phyloP scores from a whole-genome alignment of 805 yeast species.

The Candida qinlingensis region DNA sequence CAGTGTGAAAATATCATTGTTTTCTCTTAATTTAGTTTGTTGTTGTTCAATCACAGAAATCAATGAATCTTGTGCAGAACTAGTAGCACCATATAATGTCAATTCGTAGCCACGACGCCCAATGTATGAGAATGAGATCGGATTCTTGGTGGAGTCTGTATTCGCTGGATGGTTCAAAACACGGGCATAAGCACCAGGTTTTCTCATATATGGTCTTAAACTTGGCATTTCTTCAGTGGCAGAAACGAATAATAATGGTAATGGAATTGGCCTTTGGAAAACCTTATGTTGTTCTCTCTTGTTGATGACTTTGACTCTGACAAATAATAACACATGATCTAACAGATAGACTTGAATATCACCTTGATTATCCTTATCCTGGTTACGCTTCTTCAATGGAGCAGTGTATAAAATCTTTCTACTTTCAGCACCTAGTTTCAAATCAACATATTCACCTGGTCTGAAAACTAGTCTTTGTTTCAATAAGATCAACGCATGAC shows the following conservation, averaged over 20 bases:
- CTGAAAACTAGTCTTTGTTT: conserved; percentile 79
- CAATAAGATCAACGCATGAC: conserved; percentile 82
- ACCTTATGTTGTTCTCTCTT: conserved; percentile 90
- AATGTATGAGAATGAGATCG: conserved; percentile 43
- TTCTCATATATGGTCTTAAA: conserved; percentile 37
- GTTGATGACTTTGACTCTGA: conserved; percentile 78
- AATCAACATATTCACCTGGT: conserved; percentile 78
- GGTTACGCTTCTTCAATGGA: conserved; percentile 65
- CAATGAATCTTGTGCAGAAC: conserved; percentile 67
- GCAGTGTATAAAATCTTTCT: conserved; percentile 78
- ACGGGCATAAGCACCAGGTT: conserved; percentile 27
- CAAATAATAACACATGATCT: conserved; percentile 83
- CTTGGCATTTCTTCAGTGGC: conserved; percentile 77
- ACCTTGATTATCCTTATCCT: conserved; percentile 66
- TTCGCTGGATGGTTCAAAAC: conserved; percentile 20
- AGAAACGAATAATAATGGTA: conserved; percentile 68
- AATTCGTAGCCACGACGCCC: conserved; percentile 44
- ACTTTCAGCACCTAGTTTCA: conserved; percentile 77
- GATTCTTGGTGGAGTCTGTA: conserved; percentile 30
- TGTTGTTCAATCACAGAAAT: conserved; percentile 76
- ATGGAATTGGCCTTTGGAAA: conserved; percentile 80
- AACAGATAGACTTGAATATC: conserved; percentile 82
- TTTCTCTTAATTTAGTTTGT: conserved; percentile 63
- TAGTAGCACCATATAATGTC: conserved; percentile 37
- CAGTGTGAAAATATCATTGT: conserved; percentile 74